A percentile compares a stretch with the other conserved stretches of the same genome.
phyloP scores from a whole-genome alignment of 176 grass and related monocot genomes.

The Oryza glaberrima region DNA sequence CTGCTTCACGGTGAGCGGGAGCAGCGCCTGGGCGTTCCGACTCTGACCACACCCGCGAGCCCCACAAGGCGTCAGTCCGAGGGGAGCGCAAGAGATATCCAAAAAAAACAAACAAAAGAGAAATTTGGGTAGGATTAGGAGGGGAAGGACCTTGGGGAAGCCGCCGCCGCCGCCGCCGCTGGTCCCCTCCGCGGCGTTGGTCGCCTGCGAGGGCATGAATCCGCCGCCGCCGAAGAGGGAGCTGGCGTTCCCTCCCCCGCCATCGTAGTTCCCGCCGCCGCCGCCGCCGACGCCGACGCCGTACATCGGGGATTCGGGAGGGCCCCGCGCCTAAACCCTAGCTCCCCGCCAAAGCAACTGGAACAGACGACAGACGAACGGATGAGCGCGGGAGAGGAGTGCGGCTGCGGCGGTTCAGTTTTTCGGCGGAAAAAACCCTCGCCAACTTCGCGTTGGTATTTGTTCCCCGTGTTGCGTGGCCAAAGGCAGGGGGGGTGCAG shows the following conservation, averaged over 20 bases:
- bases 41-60: slow-evolving; percentile 33
- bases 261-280: slow-evolving; percentile 44
- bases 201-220: slow-evolving; percentile 92
- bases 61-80: slow-evolving; percentile 6
- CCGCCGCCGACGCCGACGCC: slow-evolving; percentile 18
- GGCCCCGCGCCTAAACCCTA: slow-evolving; percentile 42
- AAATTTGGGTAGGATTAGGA: neutral
- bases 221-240: slow-evolving; percentile 77
- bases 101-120: neutral
- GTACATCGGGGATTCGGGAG: slow-evolving; percentile 49
- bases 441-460: neutral
- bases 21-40: slow-evolving; percentile 54
- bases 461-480: neutral
- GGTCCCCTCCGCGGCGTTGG: slow-evolving; percentile 54
- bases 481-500: too few species aligned
- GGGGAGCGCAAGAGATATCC: neutral
- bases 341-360: neutral
- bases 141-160: slow-evolving; percentile 54
- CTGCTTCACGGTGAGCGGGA: slow-evolving; percentile 92
- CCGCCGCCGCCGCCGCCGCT: slow-evolving; percentile 11
- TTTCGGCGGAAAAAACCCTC: too few species aligned
- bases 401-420: neutral
- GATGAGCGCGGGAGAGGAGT: slow-evolving; percentile 27
- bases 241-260: slow-evolving; percentile 47
- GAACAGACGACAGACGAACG: neutral